Conservation (phyloP, 164 flowering plant genomes). For the Aristolochia californica region DNA sequence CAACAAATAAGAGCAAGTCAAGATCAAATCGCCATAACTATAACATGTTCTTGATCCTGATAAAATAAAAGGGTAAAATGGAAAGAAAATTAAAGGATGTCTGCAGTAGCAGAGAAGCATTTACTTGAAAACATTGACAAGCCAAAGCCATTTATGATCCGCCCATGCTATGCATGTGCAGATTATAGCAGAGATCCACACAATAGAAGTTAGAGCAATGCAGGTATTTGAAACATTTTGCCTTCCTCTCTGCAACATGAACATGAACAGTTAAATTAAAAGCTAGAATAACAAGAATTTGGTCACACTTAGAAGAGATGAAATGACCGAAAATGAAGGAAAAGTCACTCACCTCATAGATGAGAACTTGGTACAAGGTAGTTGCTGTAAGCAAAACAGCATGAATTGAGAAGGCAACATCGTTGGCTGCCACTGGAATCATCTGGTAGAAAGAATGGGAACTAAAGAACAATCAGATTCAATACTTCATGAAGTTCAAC, state of each 20-base stretch:
- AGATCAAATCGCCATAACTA: neutral
- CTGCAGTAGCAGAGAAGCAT: neutral
- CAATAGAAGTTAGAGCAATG: conserved; percentile 31
- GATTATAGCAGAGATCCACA: conserved; percentile 47
- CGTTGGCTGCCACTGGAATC: conserved; percentile 94
- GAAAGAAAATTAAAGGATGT: neutral
- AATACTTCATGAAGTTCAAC: no score
- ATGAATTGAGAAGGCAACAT: conserved; percentile 84
- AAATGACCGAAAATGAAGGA: neutral
- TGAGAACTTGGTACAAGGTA: conserved; percentile 58
- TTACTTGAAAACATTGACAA: conserved; percentile 72
- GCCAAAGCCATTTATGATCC: conserved; percentile 81
- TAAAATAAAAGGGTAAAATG: neutral
- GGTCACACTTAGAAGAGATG: no score
- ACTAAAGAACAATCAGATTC: neutral
- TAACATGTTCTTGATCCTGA: neutral
- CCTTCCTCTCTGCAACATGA: conserved; percentile 52
- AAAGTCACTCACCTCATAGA: conserved; percentile 55
- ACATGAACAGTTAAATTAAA: neutral
- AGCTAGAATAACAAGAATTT: neutral
- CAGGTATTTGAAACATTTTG: conserved; percentile 62
- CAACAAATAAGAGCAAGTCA: conserved; percentile 6
- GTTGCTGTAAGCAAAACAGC: conserved; percentile 69
- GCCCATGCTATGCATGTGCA: conserved; percentile 63
- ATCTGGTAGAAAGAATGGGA: conserved; percentile 34